These are phyloP conservation scores for Achlya hypogyna DNA, from an alignment of 352 stramenopile genomes.

Conservation along the genomic window DNA sequence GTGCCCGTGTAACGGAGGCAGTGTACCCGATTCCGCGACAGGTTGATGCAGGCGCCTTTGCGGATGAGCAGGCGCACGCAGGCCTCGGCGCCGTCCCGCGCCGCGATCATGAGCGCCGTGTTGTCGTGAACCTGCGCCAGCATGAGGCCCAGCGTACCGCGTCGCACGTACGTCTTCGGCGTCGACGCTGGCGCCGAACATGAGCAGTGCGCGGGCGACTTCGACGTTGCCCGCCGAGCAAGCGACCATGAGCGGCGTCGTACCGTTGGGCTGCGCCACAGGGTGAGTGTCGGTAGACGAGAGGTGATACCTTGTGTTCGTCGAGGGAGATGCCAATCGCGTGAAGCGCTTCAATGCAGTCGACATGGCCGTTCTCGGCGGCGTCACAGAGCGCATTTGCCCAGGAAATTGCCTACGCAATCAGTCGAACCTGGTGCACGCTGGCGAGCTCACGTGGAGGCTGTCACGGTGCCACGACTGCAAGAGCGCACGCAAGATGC, in stretches of 20 bases:
- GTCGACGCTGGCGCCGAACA: constrained; percentile 78
- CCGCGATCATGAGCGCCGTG: constrained; percentile 74
- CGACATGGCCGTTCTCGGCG: constrained; percentile 69
- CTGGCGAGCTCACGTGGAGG: background rate
- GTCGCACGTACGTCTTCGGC: constrained; percentile 54
- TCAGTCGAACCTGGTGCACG: background rate
- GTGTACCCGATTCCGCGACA: constrained; percentile 72
- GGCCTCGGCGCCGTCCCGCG: constrained; percentile 46
- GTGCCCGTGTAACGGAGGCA: background rate
- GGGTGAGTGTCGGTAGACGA: background rate
- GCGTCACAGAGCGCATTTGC: constrained; percentile 72
- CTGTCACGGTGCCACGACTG: background rate
- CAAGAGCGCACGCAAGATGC: constrained; percentile 54
- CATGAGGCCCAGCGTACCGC: background rate
- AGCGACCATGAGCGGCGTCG: constrained; percentile 73
- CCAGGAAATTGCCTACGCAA: constrained; percentile 68
- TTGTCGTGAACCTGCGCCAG: constrained; percentile 57
- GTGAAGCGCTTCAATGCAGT: constrained; percentile 75
- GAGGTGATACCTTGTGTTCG: constrained; percentile 56
- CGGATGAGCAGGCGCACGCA: constrained; percentile 68
- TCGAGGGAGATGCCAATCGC: constrained; percentile 70
- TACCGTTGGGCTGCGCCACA: constrained; percentile 52
- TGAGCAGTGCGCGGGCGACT: constrained; percentile 59
- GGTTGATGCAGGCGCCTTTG: constrained; percentile 71
- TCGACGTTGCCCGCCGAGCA: constrained; percentile 83